These are phyloP conservation scores for Vaccinium corymbosum DNA, from an alignment of 148 eudicot genomes.

Conservation along the genomic window DNA sequence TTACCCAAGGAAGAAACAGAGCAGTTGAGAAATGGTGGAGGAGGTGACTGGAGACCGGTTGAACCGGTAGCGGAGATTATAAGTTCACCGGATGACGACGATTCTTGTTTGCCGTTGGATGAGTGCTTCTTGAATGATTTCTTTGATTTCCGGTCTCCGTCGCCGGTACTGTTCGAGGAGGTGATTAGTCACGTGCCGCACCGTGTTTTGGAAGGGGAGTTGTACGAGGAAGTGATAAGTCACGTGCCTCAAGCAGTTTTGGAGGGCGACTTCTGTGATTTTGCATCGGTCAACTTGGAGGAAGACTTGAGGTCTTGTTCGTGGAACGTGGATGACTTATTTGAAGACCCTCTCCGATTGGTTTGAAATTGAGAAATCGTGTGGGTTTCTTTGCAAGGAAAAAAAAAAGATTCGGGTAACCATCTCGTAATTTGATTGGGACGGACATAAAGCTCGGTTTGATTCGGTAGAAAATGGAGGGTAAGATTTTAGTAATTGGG, in stretches of 20 bases:
- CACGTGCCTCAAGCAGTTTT: background rate
- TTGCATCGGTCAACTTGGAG: conserved; percentile 14
- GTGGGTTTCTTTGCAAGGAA: background rate
- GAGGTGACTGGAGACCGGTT: background rate
- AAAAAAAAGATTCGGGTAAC: background rate
- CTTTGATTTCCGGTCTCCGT: conserved; percentile 32
- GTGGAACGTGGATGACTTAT: conserved; percentile 24
- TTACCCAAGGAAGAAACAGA: conserved; percentile 13
- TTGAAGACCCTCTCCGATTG: conserved; percentile 7
- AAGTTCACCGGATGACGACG: conserved; percentile 17
- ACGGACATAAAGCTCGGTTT: too few species aligned
- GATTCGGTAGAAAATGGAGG: background rate
- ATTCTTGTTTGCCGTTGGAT: conserved; percentile 27
- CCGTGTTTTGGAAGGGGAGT: background rate
- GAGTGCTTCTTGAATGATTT: conserved; percentile 24
- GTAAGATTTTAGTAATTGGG: background rate
- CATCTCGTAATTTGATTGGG: too few species aligned
- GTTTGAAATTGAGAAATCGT: background rate
- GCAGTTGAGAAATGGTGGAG: background rate
- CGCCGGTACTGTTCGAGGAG: conserved; percentile 32
- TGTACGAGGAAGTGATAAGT: conserved; percentile 23
- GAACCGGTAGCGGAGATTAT: background rate
- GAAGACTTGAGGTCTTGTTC: conserved; percentile 22
- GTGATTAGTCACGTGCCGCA: background rate
- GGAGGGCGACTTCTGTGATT: conserved; percentile 4